These are phyloP conservation scores for Claviceps pazoutovae DNA, from an alignment of 2,329 filamentous ascomycete genomes.

Conservation along the genomic window DNA sequence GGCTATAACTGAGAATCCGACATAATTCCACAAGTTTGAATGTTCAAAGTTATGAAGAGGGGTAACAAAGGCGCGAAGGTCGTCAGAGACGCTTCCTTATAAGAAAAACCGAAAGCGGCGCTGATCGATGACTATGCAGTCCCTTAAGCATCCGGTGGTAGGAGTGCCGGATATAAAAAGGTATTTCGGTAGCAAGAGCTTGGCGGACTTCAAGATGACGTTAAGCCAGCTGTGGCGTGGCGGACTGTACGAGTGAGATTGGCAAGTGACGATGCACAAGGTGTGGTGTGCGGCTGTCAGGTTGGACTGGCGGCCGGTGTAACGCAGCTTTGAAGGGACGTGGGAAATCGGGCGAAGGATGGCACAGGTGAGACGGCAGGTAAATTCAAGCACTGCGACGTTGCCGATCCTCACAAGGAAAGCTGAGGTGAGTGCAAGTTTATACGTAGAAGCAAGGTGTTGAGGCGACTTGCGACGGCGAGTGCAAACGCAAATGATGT, in stretches of 20 bases:
- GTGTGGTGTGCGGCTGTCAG: not conserved
- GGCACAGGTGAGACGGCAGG: slow-evolving; percentile 4
- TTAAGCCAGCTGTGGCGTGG: slow-evolving; percentile 9
- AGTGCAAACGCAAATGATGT: not conserved
- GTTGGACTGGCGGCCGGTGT: slow-evolving; percentile 1
- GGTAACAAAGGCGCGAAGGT: not conserved
- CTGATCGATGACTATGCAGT: not conserved
- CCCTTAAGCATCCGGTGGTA: not conserved
- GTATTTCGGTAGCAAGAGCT: slow-evolving; percentile 5
- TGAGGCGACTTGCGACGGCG: not conserved
- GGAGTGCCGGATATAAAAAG: not conserved
- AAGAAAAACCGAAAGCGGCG: not conserved
- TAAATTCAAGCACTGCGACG: slow-evolving; percentile 3
- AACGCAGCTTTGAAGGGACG: not conserved
- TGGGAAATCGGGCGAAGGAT: not conserved
- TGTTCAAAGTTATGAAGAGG: not conserved
- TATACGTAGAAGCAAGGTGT: not conserved
- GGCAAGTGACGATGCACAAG: not conserved
- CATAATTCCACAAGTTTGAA: slow-evolving; percentile 14
- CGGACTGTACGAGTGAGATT: slow-evolving; percentile 4
- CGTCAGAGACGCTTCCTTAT: not conserved
- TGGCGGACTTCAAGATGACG: slow-evolving; percentile 13
- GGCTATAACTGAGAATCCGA: slow-evolving; percentile 22
- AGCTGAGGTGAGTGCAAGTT: not conserved
- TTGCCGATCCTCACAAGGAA: slow-evolving; percentile 4